Conservation (phyloP, 495 filamentous ascomycete species). For the Xylaria flabelliformis region DNA sequence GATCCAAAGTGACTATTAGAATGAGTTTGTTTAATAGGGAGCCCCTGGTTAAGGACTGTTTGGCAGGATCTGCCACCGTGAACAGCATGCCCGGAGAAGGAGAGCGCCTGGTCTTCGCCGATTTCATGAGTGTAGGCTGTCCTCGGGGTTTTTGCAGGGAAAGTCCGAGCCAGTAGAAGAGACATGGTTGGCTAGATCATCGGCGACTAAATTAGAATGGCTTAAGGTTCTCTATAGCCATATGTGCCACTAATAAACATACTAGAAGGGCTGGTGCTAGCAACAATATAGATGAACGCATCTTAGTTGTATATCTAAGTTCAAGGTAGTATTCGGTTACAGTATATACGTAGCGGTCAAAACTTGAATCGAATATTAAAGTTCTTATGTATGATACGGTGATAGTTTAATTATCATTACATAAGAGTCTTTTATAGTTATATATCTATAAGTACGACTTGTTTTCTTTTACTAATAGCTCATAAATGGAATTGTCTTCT, state of each 20-base stretch:
- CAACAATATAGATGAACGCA: constrained; percentile 13
- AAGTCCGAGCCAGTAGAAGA: constrained; percentile 65
- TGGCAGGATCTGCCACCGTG: constrained; percentile 93
- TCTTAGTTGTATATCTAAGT: not conserved
- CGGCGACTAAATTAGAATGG: constrained; percentile 30
- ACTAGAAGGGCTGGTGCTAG: constrained; percentile 2
- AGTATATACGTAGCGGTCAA: not conserved
- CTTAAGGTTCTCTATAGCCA: constrained; percentile 31
- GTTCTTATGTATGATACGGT: not conserved
- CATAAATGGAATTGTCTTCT: not conserved
- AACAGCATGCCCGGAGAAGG: constrained; percentile 66
- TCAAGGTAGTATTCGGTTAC: not conserved
- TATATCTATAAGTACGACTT: not conserved
- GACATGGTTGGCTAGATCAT: constrained; percentile 34
- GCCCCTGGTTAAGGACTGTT: constrained; percentile 69
- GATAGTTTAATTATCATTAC: not conserved
- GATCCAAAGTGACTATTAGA: constrained; percentile 38
- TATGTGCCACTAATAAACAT: constrained; percentile 27
- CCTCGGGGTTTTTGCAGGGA: constrained; percentile 77
- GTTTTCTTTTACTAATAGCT: not conserved
- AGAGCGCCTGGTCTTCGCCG: constrained; percentile 59
- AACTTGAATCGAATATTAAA: not conserved
- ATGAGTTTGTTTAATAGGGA: constrained; percentile 59
- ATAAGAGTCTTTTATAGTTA: not conserved
- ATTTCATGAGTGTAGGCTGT: constrained; percentile 52